Conservation (phyloP, 2,329 filamentous ascomycete species). For the Fusarium sp. region DNA sequence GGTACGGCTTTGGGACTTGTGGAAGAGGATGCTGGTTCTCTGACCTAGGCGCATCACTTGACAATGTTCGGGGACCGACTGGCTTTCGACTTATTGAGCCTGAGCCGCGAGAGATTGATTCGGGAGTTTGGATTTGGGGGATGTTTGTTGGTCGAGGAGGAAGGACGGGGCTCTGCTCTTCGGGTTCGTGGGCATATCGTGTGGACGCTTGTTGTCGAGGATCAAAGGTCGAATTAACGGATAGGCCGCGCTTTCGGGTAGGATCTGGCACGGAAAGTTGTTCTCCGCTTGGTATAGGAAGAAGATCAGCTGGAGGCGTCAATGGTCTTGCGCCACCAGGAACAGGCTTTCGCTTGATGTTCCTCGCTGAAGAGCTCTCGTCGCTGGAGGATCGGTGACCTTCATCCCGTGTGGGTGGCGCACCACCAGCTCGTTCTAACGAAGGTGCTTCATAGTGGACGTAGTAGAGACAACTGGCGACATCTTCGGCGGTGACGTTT, state of each 20-base stretch:
- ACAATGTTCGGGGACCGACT: constrained; percentile 42
- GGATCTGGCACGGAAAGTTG: constrained; percentile 6
- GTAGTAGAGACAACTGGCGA: constrained; percentile 90
- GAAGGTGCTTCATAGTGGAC: constrained; percentile 74
- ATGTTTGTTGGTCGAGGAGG: constrained; percentile 26
- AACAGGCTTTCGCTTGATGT: constrained; percentile 66
- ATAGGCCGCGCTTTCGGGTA: constrained; percentile 30
- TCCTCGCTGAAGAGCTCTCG: constrained; percentile 55
- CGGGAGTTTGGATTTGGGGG: constrained; percentile 25
- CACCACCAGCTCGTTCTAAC: constrained; percentile 57
- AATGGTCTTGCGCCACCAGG: constrained; percentile 50
- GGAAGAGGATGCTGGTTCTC: constrained; percentile 24
- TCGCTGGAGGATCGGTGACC: constrained; percentile 56
- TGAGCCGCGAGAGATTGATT: constrained; percentile 3
- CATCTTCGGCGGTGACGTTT: constrained; percentile 87
- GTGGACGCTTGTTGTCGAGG: constrained; percentile 15
- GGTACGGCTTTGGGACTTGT: constrained; percentile 13
- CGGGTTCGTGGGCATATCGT: constrained; percentile 21
- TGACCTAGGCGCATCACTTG: constrained; percentile 6
- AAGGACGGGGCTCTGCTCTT: constrained; percentile 20
- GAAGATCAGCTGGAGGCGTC: constrained; percentile 41
- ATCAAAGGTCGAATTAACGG: constrained; percentile 38
- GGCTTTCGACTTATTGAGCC: constrained; percentile 45
- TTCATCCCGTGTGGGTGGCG: constrained; percentile 45
- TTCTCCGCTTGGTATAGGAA: constrained; percentile 31